These are phyloP conservation scores for Calocybe gambosa DNA, from an alignment of 1,284 basidiomycete genomes.

Conservation along the genomic window DNA sequence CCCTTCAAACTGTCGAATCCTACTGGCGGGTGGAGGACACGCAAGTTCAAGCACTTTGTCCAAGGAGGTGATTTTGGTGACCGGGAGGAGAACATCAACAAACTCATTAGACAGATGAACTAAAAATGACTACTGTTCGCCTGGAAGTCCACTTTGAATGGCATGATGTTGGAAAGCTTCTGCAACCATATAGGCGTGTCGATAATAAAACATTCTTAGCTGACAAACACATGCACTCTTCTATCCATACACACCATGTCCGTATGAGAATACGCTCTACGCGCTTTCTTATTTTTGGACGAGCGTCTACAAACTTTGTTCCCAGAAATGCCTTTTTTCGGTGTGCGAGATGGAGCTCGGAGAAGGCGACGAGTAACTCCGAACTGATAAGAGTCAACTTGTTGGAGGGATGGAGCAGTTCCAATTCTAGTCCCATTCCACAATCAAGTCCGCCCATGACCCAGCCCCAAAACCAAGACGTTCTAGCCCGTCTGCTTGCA, in stretches of 20 bases:
- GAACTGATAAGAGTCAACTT: neutral
- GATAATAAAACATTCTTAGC: conserved; percentile 17
- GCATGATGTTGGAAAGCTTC: conserved; percentile 10
- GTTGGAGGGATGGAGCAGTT: neutral
- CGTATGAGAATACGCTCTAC: conserved; percentile 13
- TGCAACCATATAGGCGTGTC: neutral
- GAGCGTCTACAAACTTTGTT: too few species aligned
- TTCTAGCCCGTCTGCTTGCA: conserved; percentile 41
- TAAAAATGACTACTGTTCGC: conserved; percentile 27
- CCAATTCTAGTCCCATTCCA: neutral
- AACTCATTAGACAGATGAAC: conserved; percentile 97
- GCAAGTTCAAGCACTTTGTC: conserved; percentile 95
- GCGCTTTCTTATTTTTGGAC: neutral
- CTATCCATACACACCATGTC: conserved; percentile 2
- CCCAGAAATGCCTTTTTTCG: too few species aligned
- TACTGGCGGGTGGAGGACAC: conserved; percentile 93
- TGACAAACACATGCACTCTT: conserved; percentile 13
- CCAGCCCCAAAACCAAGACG: conserved; percentile 16
- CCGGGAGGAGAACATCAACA: conserved; percentile 95
- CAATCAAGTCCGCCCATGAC: conserved; percentile 8
- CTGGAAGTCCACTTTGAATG: conserved; percentile 15
- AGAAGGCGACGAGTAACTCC: neutral
- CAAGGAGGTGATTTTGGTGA: conserved; percentile 96
- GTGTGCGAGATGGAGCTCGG: too few species aligned
- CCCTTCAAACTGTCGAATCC: conserved; percentile 99